A percentile compares a stretch with the other conserved stretches of the same genome.
Evolutionary conservation across 1,284 basidiomycete genomes (phyloP).

Genomic region (Phylloporus sp.): DNA sequence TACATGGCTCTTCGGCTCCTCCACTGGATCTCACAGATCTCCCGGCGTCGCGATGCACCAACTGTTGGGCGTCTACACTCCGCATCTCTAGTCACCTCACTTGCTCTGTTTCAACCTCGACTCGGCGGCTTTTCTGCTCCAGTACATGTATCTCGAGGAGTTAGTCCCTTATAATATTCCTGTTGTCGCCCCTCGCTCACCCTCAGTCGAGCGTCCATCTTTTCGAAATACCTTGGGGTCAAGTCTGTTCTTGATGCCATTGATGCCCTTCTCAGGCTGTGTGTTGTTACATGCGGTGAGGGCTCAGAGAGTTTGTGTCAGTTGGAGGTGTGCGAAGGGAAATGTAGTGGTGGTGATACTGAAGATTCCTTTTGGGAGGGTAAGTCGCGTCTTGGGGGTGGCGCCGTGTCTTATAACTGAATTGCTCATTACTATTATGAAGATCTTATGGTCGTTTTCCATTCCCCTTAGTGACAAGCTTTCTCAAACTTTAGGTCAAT

Average conservation of each 20-base stretch:
- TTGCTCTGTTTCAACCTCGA: conserved; percentile 44
- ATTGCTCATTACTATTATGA: conserved; percentile 28
- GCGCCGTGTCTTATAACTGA: neutral
- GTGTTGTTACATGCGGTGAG: too few species aligned
- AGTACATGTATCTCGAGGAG: conserved; percentile 48
- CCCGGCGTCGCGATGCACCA: conserved; percentile 34
- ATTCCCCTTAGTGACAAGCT: conserved; percentile 46
- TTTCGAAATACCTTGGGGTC: conserved; percentile 42
- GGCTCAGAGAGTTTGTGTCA: conserved; percentile 28
- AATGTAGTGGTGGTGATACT: conserved; percentile 37
- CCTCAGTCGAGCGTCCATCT: conserved; percentile 49
- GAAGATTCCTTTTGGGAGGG: conserved; percentile 40
- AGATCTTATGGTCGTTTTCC: conserved; percentile 42
- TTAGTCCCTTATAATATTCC: conserved; percentile 43
- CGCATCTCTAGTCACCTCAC: conserved; percentile 40
- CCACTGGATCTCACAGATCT: conserved; percentile 42
- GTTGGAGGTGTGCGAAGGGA: conserved; percentile 37
- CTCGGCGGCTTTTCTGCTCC: conserved; percentile 38
- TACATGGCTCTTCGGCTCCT: conserved; percentile 47
- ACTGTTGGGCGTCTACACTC: conserved; percentile 37
- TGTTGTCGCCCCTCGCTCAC: conserved; percentile 39
- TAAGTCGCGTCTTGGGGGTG: conserved; percentile 28
- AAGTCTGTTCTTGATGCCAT: conserved; percentile 40
- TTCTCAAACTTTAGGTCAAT: conserved; percentile 47
- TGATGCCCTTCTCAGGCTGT: conserved; percentile 40